Evolutionary conservation across 2,329 filamentous ascomycete species (phyloP).

Genomic region (Xylariaceae sp.): DNA sequence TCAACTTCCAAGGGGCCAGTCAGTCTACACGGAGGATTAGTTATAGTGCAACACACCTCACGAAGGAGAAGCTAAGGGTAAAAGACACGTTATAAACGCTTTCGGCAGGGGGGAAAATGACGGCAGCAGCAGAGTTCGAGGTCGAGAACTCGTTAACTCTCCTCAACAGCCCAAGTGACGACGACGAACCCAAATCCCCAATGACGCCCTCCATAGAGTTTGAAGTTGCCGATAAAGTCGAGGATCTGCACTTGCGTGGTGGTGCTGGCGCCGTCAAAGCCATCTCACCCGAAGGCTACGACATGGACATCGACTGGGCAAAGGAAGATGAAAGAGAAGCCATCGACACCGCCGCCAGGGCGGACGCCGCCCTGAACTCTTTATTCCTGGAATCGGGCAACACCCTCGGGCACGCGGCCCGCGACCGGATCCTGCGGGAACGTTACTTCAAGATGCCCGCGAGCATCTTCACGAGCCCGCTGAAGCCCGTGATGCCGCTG

Average conservation of each 20-base stretch:
- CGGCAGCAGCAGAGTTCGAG: too few species aligned
- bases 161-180: too few species aligned
- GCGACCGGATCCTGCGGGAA: conserved; percentile 23
- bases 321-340: neutral
- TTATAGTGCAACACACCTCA: too few species aligned
- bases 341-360: neutral
- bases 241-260: conserved; percentile 13
- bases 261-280: conserved; percentile 10
- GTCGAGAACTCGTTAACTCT: too few species aligned
- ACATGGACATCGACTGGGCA: conserved; percentile 6
- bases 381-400: conserved; percentile 17
- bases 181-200: too few species aligned
- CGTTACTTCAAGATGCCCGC: conserved; percentile 26
- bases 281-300: conserved; percentile 1
- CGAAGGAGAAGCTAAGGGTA: too few species aligned
- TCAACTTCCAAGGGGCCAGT: too few species aligned
- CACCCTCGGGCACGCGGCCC: conserved; percentile 4
- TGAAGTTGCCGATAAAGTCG: conserved; percentile 1
- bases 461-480: conserved; percentile 28
- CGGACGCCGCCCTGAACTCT: neutral
- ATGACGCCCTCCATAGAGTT: too few species aligned
- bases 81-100: too few species aligned
- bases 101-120: too few species aligned
- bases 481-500: conserved; percentile 32
- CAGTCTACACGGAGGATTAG: too few species aligned